Conservation (phyloP, 352 stramenopile species). For the Pythium dissotocum region DNA sequence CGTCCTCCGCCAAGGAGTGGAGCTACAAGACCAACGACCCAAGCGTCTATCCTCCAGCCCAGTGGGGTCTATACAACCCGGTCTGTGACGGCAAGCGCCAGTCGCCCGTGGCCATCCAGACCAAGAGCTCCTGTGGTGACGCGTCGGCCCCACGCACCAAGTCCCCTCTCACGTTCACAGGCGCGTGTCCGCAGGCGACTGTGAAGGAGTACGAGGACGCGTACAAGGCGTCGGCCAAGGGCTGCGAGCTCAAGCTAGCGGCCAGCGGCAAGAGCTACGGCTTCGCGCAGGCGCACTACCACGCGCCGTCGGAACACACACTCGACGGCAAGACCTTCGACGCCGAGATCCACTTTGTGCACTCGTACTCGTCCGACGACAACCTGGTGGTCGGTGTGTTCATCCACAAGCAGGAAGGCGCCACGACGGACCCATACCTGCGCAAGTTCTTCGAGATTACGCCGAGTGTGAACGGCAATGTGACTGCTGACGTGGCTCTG, state of each 20-base stretch:
- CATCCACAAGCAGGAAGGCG: constrained; percentile 20
- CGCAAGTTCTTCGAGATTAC: constrained; percentile 12
- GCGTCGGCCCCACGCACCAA: background rate
- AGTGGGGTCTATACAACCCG: constrained; percentile 25
- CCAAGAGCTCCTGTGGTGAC: constrained; percentile 8
- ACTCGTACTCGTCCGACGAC: constrained; percentile 23
- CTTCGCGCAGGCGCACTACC: constrained; percentile 38
- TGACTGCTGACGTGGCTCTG: too few species aligned
- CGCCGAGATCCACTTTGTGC: constrained; percentile 47
- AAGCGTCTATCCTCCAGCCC: constrained; percentile 18
- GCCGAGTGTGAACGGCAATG: constrained; percentile 5
- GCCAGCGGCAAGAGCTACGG: constrained; percentile 33
- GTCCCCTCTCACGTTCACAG: constrained; percentile 20
- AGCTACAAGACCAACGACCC: constrained; percentile 24
- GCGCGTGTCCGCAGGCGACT: constrained; percentile 21
- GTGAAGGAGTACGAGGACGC: constrained; percentile 27
- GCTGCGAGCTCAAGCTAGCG: constrained; percentile 44
- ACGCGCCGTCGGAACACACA: constrained; percentile 43
- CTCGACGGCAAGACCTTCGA: constrained; percentile 38
- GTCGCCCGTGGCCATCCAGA: constrained; percentile 33
- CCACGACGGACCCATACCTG: constrained; percentile 19
- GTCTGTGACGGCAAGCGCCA: constrained; percentile 33
- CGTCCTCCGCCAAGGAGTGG: constrained; percentile 9
- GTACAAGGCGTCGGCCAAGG: constrained; percentile 23
- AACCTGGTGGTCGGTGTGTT: constrained; percentile 29